These are phyloP conservation scores for Carex parvula DNA, from an alignment of 176 grass and related monocot genomes.

Conservation along the genomic window DNA sequence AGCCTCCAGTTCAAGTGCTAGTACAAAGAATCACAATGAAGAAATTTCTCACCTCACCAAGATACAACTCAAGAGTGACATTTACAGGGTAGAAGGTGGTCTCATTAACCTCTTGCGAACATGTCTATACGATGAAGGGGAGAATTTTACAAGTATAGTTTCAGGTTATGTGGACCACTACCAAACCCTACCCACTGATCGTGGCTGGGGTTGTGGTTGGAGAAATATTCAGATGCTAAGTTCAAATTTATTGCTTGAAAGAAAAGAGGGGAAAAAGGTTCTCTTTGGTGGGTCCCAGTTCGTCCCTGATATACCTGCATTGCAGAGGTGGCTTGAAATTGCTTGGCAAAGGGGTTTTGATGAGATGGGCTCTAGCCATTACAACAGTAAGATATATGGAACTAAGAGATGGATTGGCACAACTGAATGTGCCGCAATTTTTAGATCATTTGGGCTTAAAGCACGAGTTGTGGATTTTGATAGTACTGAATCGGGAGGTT, in stretches of 20 bases:
- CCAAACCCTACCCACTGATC: slow-evolving; percentile 59
- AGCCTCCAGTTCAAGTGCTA: slow-evolving; percentile 42
- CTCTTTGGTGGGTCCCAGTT: slow-evolving; percentile 77
- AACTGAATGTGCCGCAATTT: slow-evolving; percentile 67
- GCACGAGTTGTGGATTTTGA: slow-evolving; percentile 93
- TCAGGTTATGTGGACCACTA: slow-evolving; percentile 65
- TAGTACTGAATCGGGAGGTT: slow-evolving; percentile 48
- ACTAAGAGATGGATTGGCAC: slow-evolving; percentile 77
- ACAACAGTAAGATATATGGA: slow-evolving; percentile 61
- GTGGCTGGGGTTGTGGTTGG: slow-evolving; percentile 97
- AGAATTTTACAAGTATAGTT: slow-evolving; percentile 50
- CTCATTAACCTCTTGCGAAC: slow-evolving; percentile 50
- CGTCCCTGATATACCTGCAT: slow-evolving; percentile 83
- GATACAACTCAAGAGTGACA: slow-evolving; percentile 40
- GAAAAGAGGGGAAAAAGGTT: slow-evolving; percentile 43
- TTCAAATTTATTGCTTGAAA: slow-evolving; percentile 68
- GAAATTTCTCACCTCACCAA: slow-evolving; percentile 40
- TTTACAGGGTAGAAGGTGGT: slow-evolving; percentile 59
- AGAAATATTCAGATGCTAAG: slow-evolving; percentile 92
- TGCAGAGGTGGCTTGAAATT: slow-evolving; percentile 95
- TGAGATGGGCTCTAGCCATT: slow-evolving; percentile 46
- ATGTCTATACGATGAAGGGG: slow-evolving; percentile 61
- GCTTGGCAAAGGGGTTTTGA: slow-evolving; percentile 80
- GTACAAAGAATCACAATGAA: slow-evolving; percentile 23
- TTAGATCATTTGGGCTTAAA: slow-evolving; percentile 79